Base-by-base conservation (phyloP, 176 grass and related monocot genomes). In the Thinopyrum elongatum region DNA sequence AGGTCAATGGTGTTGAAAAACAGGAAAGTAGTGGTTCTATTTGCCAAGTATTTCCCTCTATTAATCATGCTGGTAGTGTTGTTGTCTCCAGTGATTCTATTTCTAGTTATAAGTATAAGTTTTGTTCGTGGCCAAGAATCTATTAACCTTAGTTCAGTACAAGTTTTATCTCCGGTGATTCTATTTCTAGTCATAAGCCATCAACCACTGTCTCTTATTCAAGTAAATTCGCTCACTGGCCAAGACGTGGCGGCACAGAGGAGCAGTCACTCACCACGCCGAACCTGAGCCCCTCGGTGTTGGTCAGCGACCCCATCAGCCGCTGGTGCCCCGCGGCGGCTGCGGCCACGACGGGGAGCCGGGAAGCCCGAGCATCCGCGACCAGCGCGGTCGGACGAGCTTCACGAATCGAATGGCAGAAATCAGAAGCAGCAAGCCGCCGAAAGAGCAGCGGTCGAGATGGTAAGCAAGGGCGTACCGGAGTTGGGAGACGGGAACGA, bases 301-400 rank as follows among this genome's bases (percentile, higher is more conserved):
- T 94, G 27, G 77, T 91, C 51, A 97, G 68, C 74, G 94, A 99
- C 23, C 97, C 97, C 68, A 99, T 89, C 61, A 99, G 82, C 70
- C 67, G 85, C 88, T 85, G 91, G 36, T 91, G 90, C 30, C 90
- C 88, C 1, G 39, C 70, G 57, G 78, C 84, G 10, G 87, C 81
- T n/a, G 78, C 64, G 38, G 76, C 79, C 46, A 89, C 73, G 10
- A 80, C 86, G 14, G 55, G 86, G 70, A 26, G 78, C 76, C 75
- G 66, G 3, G 79, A 66, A 49, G 80, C 65, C 39, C 61, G 63
- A 26, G 26, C 72, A 16, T 29, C 70, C 30, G 82, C 72, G 14
- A 75, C 66, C 86, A 85, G 41, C 8, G 55, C 31, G 21, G 64
- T 2, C 76, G 51, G 65, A 17, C 64, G 76, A 71, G 65, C 76